Percentiles rank a stretch among this genome's conserved stretches.
Evolutionary conservation across 768 basidiomycete species (phyloP).

Genomic region (Tricholoma terreum): DNA sequence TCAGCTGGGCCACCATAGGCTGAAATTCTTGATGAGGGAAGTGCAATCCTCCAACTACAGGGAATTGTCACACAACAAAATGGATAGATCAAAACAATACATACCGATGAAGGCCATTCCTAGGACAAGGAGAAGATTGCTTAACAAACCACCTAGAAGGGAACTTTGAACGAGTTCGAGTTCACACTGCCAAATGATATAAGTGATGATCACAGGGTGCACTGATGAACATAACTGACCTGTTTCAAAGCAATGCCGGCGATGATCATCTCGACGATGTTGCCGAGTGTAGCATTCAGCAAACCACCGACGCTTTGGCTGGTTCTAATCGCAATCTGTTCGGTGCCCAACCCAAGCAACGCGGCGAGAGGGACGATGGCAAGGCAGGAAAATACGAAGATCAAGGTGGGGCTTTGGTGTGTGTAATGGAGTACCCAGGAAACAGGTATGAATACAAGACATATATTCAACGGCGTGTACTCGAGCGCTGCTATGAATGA

Average conservation of each 20-base stretch:
- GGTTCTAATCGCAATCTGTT: constrained; percentile 48
- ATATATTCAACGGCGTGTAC: constrained; percentile 40
- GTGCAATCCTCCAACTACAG: constrained; percentile 42
- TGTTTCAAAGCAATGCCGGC: constrained; percentile 40
- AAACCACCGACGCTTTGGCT: constrained; percentile 50
- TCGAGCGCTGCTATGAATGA: constrained; percentile 30
- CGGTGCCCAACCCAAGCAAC: constrained; percentile 49
- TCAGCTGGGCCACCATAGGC: constrained; percentile 58
- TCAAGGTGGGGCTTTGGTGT: constrained; percentile 42
- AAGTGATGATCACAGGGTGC: neutral
- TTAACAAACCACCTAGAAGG: constrained; percentile 48
- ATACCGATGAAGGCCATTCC: constrained; percentile 76
- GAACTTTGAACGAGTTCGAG: constrained; percentile 52
- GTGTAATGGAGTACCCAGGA: constrained; percentile 47
- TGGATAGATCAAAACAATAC: constrained; percentile 48
- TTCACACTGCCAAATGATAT: constrained; percentile 36
- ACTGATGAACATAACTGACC: constrained; percentile 26
- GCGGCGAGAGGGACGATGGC: constrained; percentile 52
- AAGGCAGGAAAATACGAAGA: constrained; percentile 47
- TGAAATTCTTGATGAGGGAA: constrained; percentile 53
- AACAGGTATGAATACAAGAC: constrained; percentile 47
- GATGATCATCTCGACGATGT: constrained; percentile 53
- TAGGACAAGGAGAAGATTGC: constrained; percentile 82
- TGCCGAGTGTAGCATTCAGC: constrained; percentile 52
- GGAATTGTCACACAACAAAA: neutral